These are phyloP conservation scores for Pseudozyma thailandica DNA, from an alignment of 1,284 basidiomycete genomes.

Conservation along the genomic window DNA sequence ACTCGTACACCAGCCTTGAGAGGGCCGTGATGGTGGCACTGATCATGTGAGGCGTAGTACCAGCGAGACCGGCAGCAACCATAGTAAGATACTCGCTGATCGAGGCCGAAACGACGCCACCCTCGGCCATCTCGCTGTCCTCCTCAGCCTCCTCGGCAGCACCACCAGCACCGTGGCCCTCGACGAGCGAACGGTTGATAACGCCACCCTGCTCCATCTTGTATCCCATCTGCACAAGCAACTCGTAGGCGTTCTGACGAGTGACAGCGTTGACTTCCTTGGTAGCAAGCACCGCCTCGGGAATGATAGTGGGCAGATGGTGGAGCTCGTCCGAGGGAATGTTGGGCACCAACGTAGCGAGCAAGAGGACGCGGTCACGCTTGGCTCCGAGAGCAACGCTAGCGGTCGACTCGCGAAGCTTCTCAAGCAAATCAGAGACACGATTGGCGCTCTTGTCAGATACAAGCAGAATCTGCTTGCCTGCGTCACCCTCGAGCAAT, in stretches of 20 bases:
- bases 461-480: constrained; percentile 47
- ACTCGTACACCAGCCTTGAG: constrained; percentile 93
- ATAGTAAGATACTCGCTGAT: constrained; percentile 96
- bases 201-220: constrained; percentile 90
- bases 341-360: constrained; percentile 78
- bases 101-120: constrained; percentile 76
- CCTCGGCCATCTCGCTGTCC: constrained; percentile 37
- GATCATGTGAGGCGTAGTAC: constrained; percentile 96
- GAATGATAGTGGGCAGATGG: constrained; percentile 86
- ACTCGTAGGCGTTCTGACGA: constrained; percentile 86
- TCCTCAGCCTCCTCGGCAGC: constrained; percentile 53
- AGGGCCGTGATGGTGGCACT: constrained; percentile 95
- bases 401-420: constrained; percentile 54
- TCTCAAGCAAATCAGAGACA: constrained; percentile 51
- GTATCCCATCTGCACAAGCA: constrained; percentile 88
- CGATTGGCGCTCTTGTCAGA: constrained; percentile 22
- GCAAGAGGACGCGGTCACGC: constrained; percentile 81
- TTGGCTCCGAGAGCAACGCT: constrained; percentile 86
- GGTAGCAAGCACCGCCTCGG: constrained; percentile 95
- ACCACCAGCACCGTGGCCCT: constrained; percentile 70
- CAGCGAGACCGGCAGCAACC: constrained; percentile 93
- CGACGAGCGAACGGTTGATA: constrained; percentile 80
- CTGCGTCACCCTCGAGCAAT: constrained; percentile 53
- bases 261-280: constrained; percentile 97
- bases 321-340: constrained; percentile 82